Evolutionary conservation across 2,329 filamentous ascomycete species (phyloP).

Genomic region (Penicillium sp.): DNA sequence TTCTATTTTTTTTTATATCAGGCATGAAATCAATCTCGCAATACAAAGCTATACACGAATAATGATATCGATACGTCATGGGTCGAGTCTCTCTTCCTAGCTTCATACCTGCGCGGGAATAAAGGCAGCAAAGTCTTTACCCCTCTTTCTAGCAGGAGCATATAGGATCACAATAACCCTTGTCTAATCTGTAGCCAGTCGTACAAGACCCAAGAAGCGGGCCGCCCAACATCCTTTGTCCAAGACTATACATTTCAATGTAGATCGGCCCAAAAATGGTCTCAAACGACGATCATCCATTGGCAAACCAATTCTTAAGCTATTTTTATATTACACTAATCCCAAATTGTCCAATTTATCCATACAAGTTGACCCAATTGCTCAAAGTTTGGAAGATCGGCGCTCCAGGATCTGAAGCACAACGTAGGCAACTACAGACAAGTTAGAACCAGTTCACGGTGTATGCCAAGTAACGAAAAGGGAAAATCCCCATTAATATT

Average conservation of each 20-base stretch:
- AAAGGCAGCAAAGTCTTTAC: not conserved
- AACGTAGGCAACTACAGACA: constrained; percentile 33
- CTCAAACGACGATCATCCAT: not conserved
- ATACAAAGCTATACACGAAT: not conserved
- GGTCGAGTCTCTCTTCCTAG: not conserved
- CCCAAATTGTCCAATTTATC: not conserved
- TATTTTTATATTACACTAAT: not conserved
- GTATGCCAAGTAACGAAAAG: not conserved
- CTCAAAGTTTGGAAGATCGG: constrained; percentile 34
- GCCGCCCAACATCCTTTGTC: not conserved
- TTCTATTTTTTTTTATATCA: not conserved
- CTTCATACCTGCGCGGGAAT: not conserved
- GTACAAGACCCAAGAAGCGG: not conserved
- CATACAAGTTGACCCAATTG: not conserved
- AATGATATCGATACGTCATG: not conserved
- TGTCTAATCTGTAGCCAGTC: too few relatives aligned
- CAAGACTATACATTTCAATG: not conserved
- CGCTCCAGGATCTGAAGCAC: constrained; percentile 36
- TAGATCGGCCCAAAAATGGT: not conserved
- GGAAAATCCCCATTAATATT: constrained; percentile 16
- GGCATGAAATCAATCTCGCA: not conserved
- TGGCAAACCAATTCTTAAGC: not conserved
- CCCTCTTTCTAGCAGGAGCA: not conserved
- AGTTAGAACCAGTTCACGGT: constrained; percentile 4
- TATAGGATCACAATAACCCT: not conserved